Evolutionary conservation across 805 yeast genomes (phyloP).

Genomic region (Metschnikowia hibisci): DNA sequence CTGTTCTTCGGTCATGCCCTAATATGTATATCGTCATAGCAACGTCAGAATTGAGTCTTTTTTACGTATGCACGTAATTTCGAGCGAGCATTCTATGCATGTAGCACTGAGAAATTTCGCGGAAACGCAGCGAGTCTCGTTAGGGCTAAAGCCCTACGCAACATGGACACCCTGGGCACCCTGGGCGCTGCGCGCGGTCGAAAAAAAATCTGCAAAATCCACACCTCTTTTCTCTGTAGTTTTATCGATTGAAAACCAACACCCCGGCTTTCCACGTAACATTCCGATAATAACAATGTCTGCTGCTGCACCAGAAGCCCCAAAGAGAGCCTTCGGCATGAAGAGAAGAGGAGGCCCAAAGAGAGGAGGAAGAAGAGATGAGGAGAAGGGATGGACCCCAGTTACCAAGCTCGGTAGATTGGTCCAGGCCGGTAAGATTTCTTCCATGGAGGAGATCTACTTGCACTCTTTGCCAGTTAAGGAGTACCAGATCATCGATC

Average conservation of each 20-base stretch:
- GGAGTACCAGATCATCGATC: slow-evolving; percentile 98
- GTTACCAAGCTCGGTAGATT: slow-evolving; percentile 99
- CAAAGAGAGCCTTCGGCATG: slow-evolving; percentile 53
- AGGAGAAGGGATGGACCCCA: slow-evolving; percentile 99
- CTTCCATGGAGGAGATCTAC: slow-evolving; percentile 97
- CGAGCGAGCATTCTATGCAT: background rate
- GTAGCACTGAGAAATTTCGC: background rate
- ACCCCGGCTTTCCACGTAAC: slow-evolving; percentile 71
- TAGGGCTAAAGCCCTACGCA: slow-evolving; percentile 15
- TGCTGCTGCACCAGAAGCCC: slow-evolving; percentile 39
- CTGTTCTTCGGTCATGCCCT: too few relatives aligned
- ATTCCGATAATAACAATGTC: slow-evolving; percentile 56
- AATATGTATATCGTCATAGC: too few relatives aligned
- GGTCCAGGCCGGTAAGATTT: slow-evolving; percentile 97
- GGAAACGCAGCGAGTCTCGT: background rate
- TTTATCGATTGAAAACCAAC: slow-evolving; percentile 64
- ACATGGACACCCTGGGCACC: slow-evolving; percentile 4
- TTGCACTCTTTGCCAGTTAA: slow-evolving; percentile 98
- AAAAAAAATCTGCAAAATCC: slow-evolving; percentile 5
- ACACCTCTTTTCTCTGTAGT: slow-evolving; percentile 12
- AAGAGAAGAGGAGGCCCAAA: slow-evolving; percentile 50
- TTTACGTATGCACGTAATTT: background rate
- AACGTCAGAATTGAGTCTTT: too few relatives aligned
- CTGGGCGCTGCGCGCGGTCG: slow-evolving; percentile 3
- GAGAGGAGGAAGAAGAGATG: slow-evolving; percentile 64